Evolutionary conservation across 2,329 filamentous ascomycete genomes (phyloP).

Genomic region (Sporothrix humicola): DNA sequence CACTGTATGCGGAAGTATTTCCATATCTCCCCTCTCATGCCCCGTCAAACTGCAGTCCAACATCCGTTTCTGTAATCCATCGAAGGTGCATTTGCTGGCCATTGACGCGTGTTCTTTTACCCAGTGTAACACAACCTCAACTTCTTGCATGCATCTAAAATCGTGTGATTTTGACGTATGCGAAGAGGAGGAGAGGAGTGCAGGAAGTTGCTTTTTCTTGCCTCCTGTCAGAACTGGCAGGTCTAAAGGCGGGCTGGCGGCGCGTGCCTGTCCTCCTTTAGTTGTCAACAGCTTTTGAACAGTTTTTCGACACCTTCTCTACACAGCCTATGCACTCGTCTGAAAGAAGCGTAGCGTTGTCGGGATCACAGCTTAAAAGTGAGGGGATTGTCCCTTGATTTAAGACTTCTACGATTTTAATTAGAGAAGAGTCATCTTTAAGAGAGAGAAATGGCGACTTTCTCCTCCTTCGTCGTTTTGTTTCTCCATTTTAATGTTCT

Average conservation of each 20-base stretch:
- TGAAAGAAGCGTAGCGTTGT: not conserved
- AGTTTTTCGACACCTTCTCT: not conserved
- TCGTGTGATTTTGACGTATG: not conserved
- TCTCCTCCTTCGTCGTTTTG: not conserved
- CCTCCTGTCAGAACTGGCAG: not conserved
- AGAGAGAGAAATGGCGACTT: not conserved
- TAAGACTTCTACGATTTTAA: not conserved
- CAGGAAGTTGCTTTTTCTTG: not conserved
- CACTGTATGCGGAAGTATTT: not conserved
- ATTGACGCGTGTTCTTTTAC: not conserved
- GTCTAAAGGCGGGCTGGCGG: no score
- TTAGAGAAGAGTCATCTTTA: not conserved
- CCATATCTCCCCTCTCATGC: not conserved
- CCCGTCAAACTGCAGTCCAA: no score
- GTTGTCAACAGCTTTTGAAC: not conserved
- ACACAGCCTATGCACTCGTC: not conserved
- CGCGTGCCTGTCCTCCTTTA: not conserved
- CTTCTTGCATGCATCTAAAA: not conserved
- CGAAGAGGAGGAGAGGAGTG: no score
- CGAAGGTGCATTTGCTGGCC: not conserved
- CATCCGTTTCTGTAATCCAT: not conserved
- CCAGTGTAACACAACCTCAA: not conserved
- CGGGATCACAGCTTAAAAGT: not conserved
- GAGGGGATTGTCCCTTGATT: not conserved
- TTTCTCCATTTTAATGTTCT: not conserved